phyloP scores from a whole-genome alignment of 176 grass and related monocot genomes.

The Oryza meyeriana region DNA sequence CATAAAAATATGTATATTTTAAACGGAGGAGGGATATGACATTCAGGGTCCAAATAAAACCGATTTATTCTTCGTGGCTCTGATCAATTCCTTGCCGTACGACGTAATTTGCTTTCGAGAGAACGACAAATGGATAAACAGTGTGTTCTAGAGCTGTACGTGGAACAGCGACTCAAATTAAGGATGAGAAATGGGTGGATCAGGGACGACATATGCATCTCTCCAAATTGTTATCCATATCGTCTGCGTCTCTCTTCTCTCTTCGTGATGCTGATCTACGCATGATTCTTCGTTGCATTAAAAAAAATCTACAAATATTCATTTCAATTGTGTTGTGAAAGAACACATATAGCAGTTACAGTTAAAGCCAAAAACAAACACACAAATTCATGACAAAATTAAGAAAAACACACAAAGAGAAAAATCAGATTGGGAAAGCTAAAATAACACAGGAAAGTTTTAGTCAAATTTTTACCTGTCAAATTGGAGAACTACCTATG shows the following conservation, averaged over 20 bases:
- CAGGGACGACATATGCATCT: neutral
- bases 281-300: no score
- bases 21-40: no score
- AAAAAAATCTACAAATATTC: no score
- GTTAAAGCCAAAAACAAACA: no score
- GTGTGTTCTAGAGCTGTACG: neutral
- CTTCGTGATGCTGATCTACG: neutral
- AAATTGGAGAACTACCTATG: no score
- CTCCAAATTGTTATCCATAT: neutral
- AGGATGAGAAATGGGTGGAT: neutral
- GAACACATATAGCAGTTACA: no score
- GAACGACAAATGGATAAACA: neutral
- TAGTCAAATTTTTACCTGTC: no score
- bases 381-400: no score
- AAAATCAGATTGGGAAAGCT: no score
- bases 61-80: neutral
- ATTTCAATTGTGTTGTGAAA: no score
- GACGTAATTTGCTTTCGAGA: neutral
- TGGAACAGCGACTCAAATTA: neutral
- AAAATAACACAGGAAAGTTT: no score
- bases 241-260: neutral
- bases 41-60: neutral
- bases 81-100: neutral
- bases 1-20: no score
- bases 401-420: neutral